Evolutionary conservation across 169 alveolate genomes (phyloP), one percentile per base, ranked within the genome.

Genomic region (Plasmodium berghei): DNA sequence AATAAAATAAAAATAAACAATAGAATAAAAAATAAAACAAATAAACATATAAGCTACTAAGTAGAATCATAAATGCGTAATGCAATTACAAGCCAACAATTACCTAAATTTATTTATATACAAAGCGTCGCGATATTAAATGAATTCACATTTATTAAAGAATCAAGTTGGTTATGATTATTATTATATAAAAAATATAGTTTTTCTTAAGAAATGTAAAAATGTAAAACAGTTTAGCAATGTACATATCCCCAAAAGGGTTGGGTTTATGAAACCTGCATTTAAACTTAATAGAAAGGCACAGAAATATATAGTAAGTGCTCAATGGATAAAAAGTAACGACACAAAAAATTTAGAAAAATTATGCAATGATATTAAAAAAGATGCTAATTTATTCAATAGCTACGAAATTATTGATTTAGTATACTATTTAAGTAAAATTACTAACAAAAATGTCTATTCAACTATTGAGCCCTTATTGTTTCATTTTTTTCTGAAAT

Each of bases 221-320:
- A 22, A 83, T 67, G 83, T 83, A 67, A 83, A 62, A 48, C 49
- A 6, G 5, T 83, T 83, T 42, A 67, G 74, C 34, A 24, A 74
- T 46, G 54, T 34, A 34, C 88, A 55, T 62, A 56, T 83, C 49
- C 90, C 90, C 22, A 83, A 66, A 67, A 67, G 90, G 45, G 90
- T 83, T 16, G 90, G 90, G 48, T 83, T 83, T 54, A 83, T 67
- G 80, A 83, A 83, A 12, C 90, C 90, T 9, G 59, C 85, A 24
- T 83, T 83, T 62, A 83, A 83, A 54, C 62, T 83, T 55, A 83
- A 83, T 49, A 83, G 90, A 46, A 83, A 83, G 46, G 90, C 90
- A 5, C 90, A 83, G 40, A 83, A 66, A 59, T 83, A 83, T 67
- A 83, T 83, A 54, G 90, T 83, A 12, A 67, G 67, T 67, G 90